Evolutionary conservation across 768 basidiomycete species (phyloP).

Genomic region (Lepiota subincarnata): DNA sequence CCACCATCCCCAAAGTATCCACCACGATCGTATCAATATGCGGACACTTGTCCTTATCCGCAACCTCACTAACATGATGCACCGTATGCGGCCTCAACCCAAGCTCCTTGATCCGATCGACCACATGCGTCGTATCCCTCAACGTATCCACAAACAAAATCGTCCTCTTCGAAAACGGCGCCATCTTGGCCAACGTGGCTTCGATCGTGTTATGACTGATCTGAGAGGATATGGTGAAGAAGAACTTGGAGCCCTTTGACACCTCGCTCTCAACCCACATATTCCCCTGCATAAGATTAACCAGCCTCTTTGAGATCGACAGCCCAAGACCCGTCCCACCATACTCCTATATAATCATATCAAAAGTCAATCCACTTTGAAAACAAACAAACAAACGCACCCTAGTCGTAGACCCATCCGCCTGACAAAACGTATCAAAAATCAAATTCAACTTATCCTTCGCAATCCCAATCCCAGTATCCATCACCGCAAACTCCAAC

Average conservation of each 20-base stretch:
- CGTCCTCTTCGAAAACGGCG: conserved; percentile 80
- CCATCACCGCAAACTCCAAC: conserved; percentile 94
- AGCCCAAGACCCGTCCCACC: conserved; percentile 95
- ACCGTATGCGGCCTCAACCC: conserved; percentile 75
- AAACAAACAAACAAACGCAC: conserved; percentile 41
- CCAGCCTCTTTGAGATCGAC: conserved; percentile 96
- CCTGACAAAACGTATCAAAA: conserved; percentile 98
- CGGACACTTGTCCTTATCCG: conserved; percentile 76
- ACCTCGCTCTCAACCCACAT: conserved; percentile 99
- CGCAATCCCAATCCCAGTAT: conserved; percentile 98
- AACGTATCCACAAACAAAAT: conserved; percentile 92
- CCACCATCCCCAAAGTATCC: conserved; percentile 79
- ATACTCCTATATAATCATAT: conserved; percentile 63
- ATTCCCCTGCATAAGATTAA: conserved; percentile 95
- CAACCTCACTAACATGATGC: conserved; percentile 75
- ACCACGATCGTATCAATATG: conserved; percentile 95
- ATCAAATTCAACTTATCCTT: conserved; percentile 97
- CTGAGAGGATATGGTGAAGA: conserved; percentile 91
- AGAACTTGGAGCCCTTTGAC: conserved; percentile 89
- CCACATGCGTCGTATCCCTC: conserved; percentile 69
- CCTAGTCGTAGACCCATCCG: conserved; percentile 95
- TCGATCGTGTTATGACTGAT: conserved; percentile 75
- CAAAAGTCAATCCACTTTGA: not conserved
- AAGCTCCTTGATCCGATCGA: conserved; percentile 71
- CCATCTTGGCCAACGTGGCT: conserved; percentile 70